Evolutionary conservation across 2,329 filamentous ascomycete genomes (phyloP).

Genomic region (Trichophyton simii): DNA sequence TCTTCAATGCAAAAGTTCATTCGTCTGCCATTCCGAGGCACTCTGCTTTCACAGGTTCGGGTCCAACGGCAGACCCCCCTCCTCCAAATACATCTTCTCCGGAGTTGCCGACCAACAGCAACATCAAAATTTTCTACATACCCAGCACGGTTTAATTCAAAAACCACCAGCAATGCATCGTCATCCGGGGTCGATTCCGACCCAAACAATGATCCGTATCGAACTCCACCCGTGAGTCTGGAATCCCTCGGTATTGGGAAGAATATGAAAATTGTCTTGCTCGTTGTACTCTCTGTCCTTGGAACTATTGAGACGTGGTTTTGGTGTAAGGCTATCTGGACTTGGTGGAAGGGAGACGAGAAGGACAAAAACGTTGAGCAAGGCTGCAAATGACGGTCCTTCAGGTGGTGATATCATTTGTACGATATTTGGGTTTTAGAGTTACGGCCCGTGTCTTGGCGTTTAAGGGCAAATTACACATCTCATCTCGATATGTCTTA

Average conservation of each 20-base stretch:
- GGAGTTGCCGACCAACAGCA: neutral
- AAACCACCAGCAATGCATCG: neutral
- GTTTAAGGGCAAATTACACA: too few relatives aligned
- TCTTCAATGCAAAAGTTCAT: neutral
- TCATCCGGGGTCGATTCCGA: neutral
- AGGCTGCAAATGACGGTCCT: neutral
- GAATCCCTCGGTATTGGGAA: neutral
- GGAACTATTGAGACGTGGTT: neutral
- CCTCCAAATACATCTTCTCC: neutral
- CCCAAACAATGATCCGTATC: neutral
- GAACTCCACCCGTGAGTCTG: neutral
- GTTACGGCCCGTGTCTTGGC: too few relatives aligned
- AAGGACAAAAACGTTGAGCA: neutral
- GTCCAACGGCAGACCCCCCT: neutral
- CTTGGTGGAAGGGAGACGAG: slow-evolving; percentile 3
- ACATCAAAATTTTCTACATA: neutral
- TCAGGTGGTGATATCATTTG: neutral
- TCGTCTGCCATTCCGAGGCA: neutral
- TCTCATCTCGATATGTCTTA: too few relatives aligned
- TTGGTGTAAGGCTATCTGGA: slow-evolving; percentile 1
- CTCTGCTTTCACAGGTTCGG: neutral
- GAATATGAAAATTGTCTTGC: neutral
- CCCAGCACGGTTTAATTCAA: neutral
- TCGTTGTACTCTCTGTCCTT: neutral
- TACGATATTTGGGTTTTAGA: neutral